Percentiles rank a stretch among this genome's conserved stretches.
phyloP scores from a whole-genome alignment of 257 asterid genomes.

The Nicotiana noctiflora region DNA sequence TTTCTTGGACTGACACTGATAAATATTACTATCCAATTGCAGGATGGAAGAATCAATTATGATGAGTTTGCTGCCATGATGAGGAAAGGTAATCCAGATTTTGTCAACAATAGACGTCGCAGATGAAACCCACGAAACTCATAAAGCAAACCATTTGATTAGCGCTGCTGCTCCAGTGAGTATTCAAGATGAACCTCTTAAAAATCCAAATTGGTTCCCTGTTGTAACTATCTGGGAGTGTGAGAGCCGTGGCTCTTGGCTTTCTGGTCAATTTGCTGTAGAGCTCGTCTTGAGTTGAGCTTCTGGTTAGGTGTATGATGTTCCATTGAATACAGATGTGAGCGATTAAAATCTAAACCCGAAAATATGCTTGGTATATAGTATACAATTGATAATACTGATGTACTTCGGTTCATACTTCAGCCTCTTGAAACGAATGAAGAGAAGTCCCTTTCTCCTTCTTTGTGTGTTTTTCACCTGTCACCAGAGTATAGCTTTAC shows the following conservation, averaged over 20 bases:
- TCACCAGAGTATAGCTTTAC: neutral
- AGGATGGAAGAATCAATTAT: constrained; percentile 89
- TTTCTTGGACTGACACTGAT: neutral
- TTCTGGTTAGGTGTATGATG: neutral
- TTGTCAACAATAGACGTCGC: constrained; percentile 51
- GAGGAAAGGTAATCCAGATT: constrained; percentile 76
- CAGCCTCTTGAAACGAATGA: constrained; percentile 7
- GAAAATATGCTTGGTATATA: neutral
- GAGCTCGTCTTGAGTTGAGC: neutral
- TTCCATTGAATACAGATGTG: neutral
- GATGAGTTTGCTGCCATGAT: constrained; percentile 87
- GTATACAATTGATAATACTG: neutral
- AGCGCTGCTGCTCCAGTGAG: neutral
- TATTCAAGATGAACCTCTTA: neutral
- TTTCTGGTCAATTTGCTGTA: neutral
- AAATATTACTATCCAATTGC: constrained; percentile 16
- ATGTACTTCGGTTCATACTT: neutral
- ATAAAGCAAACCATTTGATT: neutral
- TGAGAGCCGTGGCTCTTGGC: neutral
- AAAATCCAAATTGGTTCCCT: neutral
- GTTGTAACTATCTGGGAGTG: neutral
- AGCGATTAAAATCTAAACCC: neutral
- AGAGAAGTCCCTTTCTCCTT: neutral
- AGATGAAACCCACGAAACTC: constrained; percentile 22
- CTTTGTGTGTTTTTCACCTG: neutral